Conservation (phyloP, 106 monocot species). For the Dactylorhiza incarnata region DNA sequence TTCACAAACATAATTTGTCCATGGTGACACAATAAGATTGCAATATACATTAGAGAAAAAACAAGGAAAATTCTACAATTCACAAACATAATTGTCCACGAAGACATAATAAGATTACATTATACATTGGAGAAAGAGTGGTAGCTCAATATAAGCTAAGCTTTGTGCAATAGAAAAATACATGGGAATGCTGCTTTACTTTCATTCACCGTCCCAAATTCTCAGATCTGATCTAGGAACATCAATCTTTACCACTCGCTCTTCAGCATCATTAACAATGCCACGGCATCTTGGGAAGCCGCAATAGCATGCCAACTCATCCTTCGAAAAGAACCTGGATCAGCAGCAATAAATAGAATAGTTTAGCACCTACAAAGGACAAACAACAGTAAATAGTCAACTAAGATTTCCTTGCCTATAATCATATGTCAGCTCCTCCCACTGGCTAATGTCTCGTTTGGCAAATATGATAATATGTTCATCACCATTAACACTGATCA, state of each 20-base stretch:
- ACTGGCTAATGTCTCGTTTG: conserved; percentile 79
- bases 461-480: conserved; percentile 99
- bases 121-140: background rate
- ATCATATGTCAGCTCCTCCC: conserved; percentile 97
- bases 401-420: conserved; percentile 40
- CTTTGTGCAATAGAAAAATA: background rate
- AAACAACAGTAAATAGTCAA: background rate
- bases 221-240: conserved; percentile 56
- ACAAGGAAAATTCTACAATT: no score
- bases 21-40: no score
- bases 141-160: background rate
- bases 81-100: no score
- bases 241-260: conserved; percentile 47
- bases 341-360: background rate
- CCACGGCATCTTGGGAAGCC: conserved; percentile 87
- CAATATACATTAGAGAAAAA: no score
- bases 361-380: background rate
- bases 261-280: conserved; percentile 83
- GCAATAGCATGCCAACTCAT: conserved; percentile 86
- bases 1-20: no score
- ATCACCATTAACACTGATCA: conserved; percentile 69
- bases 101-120: no score
- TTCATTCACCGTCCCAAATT: conserved; percentile 61
- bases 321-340: conserved; percentile 83
- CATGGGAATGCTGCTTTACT: conserved; percentile 7